Conservation (phyloP, 2,329 filamentous ascomycete species). For the Pseudogymnoascus verrucosus region DNA sequence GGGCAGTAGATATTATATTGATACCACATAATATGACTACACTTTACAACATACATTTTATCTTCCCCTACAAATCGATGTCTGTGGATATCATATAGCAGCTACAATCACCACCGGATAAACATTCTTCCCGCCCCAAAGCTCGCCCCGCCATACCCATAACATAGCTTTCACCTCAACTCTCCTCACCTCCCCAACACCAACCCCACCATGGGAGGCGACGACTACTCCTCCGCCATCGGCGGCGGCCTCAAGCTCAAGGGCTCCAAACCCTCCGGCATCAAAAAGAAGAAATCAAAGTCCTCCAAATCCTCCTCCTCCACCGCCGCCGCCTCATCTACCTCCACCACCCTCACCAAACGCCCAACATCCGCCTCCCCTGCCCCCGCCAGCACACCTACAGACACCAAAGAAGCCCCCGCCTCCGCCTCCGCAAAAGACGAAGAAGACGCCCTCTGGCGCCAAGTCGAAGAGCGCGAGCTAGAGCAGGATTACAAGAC, state of each 20-base stretch:
- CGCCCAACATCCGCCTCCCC: not conserved
- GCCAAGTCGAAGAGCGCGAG: slow-evolving; percentile 18
- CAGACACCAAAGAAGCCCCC: slow-evolving; percentile 31
- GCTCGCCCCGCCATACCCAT: not conserved
- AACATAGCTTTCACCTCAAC: not conserved
- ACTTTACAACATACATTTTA: not conserved
- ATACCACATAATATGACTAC: not conserved
- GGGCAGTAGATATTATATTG: not conserved
- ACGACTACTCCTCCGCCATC: slow-evolving; percentile 61
- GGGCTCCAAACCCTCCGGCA: slow-evolving; percentile 51
- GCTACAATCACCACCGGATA: not conserved
- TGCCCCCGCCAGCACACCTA: too few species aligned
- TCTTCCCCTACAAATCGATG: not conserved
- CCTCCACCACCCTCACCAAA: not conserved
- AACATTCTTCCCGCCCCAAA: not conserved
- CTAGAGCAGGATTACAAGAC: slow-evolving; percentile 54
- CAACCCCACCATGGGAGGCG: slow-evolving; percentile 50
- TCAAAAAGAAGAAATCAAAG: slow-evolving; percentile 52
- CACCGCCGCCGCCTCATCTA: not conserved
- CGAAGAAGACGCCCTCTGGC: slow-evolving; percentile 35
- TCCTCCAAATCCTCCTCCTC: not conserved
- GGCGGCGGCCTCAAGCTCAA: slow-evolving; percentile 78
- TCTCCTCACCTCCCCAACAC: not conserved
- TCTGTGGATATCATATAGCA: not conserved
- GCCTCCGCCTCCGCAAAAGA: slow-evolving; percentile 34